Conservation (phyloP, 2,329 filamentous ascomycete genomes). For the Microcyclospora tardicrescens region DNA sequence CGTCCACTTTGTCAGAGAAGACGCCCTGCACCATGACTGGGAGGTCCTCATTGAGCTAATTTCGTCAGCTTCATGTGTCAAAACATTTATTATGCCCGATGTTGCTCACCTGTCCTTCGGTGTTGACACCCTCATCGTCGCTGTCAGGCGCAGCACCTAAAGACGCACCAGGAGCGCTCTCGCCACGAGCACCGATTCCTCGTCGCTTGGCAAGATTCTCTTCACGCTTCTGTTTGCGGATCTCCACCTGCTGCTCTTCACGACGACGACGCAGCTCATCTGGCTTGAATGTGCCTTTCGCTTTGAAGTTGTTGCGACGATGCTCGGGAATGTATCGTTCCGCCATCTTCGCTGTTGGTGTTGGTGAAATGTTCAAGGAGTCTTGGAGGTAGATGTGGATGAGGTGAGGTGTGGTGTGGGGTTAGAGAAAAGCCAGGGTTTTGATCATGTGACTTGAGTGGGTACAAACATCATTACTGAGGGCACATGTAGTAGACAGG, state of each 20-base stretch:
- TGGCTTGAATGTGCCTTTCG: constrained; percentile 97
- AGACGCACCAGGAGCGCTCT: constrained; percentile 61
- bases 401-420: neutral
- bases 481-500: too few relatives aligned
- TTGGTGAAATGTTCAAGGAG: neutral
- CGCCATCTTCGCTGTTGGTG: constrained; percentile 54
- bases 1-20: constrained; percentile 97
- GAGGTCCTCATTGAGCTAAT: constrained; percentile 88
- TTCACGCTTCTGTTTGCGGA: constrained; percentile 95
- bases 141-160: constrained; percentile 86
- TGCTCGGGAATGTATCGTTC: constrained; percentile 99
- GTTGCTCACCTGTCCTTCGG: constrained; percentile 78
- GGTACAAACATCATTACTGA: too few relatives aligned
- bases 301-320: constrained; percentile 98
- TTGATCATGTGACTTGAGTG: too few relatives aligned
- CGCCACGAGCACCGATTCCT: constrained; percentile 67
- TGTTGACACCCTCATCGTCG: constrained; percentile 90
- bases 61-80: too few relatives aligned
- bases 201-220: constrained; percentile 97
- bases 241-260: constrained; percentile 98
- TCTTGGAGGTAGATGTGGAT: constrained; percentile 2
- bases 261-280: constrained; percentile 96
- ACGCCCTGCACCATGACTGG: constrained; percentile 96
- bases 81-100: neutral
- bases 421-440: neutral